Conservation (phyloP, 306 rosid genomes). For the Geum urbanum region DNA sequence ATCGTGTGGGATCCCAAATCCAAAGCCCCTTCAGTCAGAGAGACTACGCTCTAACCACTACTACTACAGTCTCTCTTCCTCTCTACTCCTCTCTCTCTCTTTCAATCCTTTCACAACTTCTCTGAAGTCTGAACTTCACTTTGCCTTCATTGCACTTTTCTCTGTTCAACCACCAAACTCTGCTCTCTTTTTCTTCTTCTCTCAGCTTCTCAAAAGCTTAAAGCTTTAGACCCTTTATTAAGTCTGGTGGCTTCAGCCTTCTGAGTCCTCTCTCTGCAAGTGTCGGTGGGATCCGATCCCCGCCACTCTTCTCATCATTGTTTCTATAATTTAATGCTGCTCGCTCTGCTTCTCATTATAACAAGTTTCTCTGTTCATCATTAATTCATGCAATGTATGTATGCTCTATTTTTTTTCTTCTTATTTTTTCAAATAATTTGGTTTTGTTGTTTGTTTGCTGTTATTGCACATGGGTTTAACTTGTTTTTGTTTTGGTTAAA, state of each 20-base stretch:
- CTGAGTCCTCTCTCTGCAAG: conserved; percentile 10
- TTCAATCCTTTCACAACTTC: not conserved
- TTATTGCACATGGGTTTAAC: not conserved
- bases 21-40: not conserved
- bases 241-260: conserved; percentile 4
- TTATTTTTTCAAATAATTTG: not conserved
- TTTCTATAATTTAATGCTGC: conserved; percentile 2
- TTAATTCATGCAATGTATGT: conserved; percentile 19
- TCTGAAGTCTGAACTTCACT: conserved; percentile 23
- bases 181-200: not conserved
- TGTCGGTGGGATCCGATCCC: conserved; percentile 27
- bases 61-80: not conserved
- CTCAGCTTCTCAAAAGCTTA: conserved; percentile 15
- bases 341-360: not conserved
- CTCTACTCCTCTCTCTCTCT: not conserved
- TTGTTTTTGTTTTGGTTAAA: not conserved
- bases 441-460: not conserved
- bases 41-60: not conserved
- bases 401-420: not conserved
- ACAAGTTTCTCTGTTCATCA: conserved; percentile 6
- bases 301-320: conserved; percentile 2
- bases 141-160: conserved; percentile 43
- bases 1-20: conserved; percentile 9
- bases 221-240: not conserved
- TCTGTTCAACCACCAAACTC: conserved; percentile 36